A percentile compares a stretch with the other conserved stretches of the same genome.
These are phyloP conservation scores for Candida cerambycidarum DNA, from an alignment of 805 yeast species.

Conservation along the genomic window DNA sequence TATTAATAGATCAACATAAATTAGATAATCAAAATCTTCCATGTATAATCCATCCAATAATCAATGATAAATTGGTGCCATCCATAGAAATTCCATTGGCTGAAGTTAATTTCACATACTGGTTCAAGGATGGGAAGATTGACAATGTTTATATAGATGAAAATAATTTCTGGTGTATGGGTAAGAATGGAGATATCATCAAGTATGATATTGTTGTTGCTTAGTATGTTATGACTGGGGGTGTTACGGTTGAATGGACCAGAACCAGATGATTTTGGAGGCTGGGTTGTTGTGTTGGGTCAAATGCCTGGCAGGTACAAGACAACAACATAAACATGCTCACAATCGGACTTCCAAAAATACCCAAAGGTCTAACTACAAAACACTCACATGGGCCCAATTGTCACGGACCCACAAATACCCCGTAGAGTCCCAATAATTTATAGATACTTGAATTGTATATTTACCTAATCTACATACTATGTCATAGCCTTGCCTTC, in stretches of 20 bases:
- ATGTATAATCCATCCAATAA: constrained; percentile 36
- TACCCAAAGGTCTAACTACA: too few relatives aligned
- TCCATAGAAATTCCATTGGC: constrained; percentile 37
- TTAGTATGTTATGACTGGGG: not conserved
- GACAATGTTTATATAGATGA: constrained; percentile 31
- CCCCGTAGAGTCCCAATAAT: too few relatives aligned
- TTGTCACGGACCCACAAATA: too few relatives aligned
- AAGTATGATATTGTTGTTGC: constrained; percentile 21
- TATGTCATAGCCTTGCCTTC: not conserved
- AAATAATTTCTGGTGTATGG: constrained; percentile 35
- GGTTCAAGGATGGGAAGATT: constrained; percentile 36
- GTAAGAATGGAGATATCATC: constrained; percentile 42
- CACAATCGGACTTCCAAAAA: too few relatives aligned
- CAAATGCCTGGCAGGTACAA: too few relatives aligned
- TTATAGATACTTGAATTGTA: not conserved
- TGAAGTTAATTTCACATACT: constrained; percentile 31
- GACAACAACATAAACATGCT: too few relatives aligned
- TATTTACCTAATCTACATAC: not conserved
- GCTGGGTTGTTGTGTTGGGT: too few relatives aligned
- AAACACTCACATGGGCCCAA: too few relatives aligned
- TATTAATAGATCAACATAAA: constrained; percentile 13
- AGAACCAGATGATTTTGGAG: not conserved
- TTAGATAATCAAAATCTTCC: constrained; percentile 15
- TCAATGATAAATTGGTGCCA: constrained; percentile 37
- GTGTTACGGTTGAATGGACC: not conserved